Percentiles rank a stretch among this genome's conserved stretches.
These are phyloP conservation scores for Camellia japonica DNA, from an alignment of 148 eudicot species.

Conservation along the genomic window DNA sequence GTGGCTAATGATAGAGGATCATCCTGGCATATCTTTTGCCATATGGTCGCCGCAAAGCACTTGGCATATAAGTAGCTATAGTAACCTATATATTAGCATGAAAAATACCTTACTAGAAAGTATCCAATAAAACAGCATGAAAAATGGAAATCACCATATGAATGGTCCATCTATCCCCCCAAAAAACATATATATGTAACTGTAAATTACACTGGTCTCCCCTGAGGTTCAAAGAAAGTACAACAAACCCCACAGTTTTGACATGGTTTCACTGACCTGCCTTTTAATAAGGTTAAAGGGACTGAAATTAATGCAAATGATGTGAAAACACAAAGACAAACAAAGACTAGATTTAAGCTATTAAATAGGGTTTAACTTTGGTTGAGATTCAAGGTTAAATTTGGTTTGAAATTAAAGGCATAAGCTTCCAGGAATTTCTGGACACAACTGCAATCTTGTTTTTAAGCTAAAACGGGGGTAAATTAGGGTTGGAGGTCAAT, in stretches of 20 bases:
- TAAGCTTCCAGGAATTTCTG: background rate
- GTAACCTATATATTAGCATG: slow-evolving; percentile 48
- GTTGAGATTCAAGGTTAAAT: background rate
- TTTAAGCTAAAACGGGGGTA: background rate
- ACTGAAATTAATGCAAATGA: no score
- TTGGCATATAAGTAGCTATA: slow-evolving; percentile 96
- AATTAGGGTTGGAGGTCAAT: background rate
- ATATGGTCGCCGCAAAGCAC: slow-evolving; percentile 89
- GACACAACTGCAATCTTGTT: background rate
- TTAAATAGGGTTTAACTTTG: background rate
- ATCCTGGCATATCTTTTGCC: slow-evolving; percentile 72
- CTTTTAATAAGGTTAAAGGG: no score
- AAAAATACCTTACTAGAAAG: background rate
- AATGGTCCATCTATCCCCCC: background rate
- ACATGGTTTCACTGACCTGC: no score
- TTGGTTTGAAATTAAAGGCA: background rate
- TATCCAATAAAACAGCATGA: background rate
- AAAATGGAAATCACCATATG: background rate
- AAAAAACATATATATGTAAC: background rate
- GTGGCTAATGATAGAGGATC: slow-evolving; percentile 77
- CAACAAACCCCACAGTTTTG: no score
- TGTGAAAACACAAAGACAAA: no score
- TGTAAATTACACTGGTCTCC: no score
- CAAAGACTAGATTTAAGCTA: background rate
- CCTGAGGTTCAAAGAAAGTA: no score